A percentile compares a stretch with the other conserved stretches of the same genome.
phyloP scores from a whole-genome alignment of 257 asterid genomes.

The Lycium ferocissimum region DNA sequence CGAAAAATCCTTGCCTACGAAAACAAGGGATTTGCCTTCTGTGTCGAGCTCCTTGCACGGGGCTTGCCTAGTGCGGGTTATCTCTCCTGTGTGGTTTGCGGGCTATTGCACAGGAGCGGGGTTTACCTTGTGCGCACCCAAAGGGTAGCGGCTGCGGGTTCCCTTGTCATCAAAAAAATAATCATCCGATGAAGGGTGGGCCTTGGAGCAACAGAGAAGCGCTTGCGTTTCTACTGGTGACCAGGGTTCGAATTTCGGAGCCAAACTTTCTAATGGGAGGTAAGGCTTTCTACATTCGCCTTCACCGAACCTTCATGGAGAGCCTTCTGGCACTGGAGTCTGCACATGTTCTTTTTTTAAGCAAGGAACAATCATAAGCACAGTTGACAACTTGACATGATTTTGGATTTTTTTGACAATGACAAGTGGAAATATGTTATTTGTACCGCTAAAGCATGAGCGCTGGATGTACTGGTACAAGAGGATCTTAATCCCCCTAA shows the following conservation, averaged over 20 bases:
- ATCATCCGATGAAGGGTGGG: neutral
- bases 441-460: neutral
- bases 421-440: neutral
- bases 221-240: neutral
- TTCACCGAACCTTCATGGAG: neutral
- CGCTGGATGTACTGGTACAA: neutral
- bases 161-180: neutral
- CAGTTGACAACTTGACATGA: neutral
- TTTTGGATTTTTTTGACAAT: neutral
- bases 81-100: too few relatives aligned
- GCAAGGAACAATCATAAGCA: neutral
- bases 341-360: neutral
- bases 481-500: neutral
- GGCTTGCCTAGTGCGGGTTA: too few relatives aligned
- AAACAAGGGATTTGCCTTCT: too few relatives aligned
- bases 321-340: neutral
- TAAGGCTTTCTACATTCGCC: neutral
- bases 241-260: slow-evolving; percentile 13
- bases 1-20: too few relatives aligned
- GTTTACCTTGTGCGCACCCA: too few relatives aligned
- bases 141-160: too few relatives aligned
- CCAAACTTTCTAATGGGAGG: slow-evolving; percentile 3
- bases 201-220: neutral
- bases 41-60: too few relatives aligned
- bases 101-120: too few relatives aligned